These are phyloP conservation scores for Moricandia moricandioides DNA, from an alignment of 345 rosid genomes.

Conservation along the genomic window DNA sequence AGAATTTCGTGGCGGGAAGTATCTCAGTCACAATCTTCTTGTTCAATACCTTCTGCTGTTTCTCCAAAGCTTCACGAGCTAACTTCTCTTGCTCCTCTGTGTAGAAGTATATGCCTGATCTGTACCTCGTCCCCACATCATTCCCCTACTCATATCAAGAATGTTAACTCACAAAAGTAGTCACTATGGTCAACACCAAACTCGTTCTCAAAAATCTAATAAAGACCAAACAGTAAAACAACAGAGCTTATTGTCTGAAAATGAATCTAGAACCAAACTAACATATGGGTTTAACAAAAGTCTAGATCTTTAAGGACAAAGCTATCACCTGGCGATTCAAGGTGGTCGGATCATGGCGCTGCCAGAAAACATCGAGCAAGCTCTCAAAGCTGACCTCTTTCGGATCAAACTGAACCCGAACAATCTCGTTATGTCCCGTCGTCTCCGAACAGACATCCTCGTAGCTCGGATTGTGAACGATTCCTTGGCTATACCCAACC, in stretches of 20 bases:
- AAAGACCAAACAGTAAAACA: conserved; percentile 1
- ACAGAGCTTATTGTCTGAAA: background rate
- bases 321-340: conserved; percentile 73
- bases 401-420: conserved; percentile 80
- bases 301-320: background rate
- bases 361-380: conserved; percentile 76
- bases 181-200: conserved; percentile 14
- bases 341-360: conserved; percentile 76
- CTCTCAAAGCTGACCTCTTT: conserved; percentile 46
- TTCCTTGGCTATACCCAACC: conserved; percentile 87
- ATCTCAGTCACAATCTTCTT: conserved; percentile 67
- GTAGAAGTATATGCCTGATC: conserved; percentile 87
- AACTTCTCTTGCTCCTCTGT: conserved; percentile 48
- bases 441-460: conserved; percentile 57
- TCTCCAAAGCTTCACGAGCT: conserved; percentile 58
- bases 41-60: conserved; percentile 52
- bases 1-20: conserved; percentile 70
- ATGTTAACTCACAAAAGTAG: background rate
- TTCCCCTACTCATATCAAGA: conserved; percentile 45
- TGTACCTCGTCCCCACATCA: conserved; percentile 78
- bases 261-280: background rate
- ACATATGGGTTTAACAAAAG: conserved; percentile 11
- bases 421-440: conserved; percentile 83
- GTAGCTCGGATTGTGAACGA: conserved; percentile 60
- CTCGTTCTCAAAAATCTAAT: background rate